phyloP scores from a whole-genome alignment of 768 basidiomycete species.

The Holtermannia corniformis region DNA sequence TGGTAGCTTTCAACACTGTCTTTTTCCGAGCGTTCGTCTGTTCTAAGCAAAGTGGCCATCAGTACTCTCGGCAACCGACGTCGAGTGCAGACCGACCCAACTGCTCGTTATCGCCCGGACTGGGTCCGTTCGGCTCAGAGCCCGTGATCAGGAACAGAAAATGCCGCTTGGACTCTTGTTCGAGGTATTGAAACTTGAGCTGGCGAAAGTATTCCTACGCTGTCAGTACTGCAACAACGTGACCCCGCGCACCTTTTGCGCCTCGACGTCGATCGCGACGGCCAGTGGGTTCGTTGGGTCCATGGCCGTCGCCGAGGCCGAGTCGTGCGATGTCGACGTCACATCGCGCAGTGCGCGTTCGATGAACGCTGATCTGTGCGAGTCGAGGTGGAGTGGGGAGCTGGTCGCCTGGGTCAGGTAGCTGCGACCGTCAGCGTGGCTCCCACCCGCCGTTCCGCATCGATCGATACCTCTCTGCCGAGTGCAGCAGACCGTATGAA shows the following conservation, averaged over 20 bases:
- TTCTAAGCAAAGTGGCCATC: conserved; percentile 29
- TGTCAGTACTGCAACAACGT: no score
- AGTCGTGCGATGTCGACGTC: conserved; percentile 21
- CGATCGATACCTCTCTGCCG: neutral
- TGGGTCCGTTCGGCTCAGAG: conserved; percentile 70
- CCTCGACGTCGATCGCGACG: conserved; percentile 28
- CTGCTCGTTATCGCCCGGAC: conserved; percentile 66
- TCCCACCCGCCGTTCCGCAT: no score
- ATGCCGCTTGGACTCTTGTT: conserved; percentile 82
- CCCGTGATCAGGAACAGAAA: conserved; percentile 79
- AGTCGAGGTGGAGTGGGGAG: conserved; percentile 13
- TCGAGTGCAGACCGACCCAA: no score
- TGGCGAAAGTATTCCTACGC: conserved; percentile 34
- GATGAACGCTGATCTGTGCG: conserved; percentile 23
- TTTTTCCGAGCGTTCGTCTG: conserved; percentile 64
- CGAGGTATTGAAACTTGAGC: conserved; percentile 79
- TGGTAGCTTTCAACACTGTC: conserved; percentile 55
- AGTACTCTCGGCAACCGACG: conserved; percentile 3
- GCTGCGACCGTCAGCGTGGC: neutral
- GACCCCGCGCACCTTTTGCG: conserved; percentile 26
- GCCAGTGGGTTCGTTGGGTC: conserved; percentile 29
- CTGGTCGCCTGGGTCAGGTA: neutral
- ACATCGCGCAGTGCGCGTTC: conserved; percentile 25
- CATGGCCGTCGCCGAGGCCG: conserved; percentile 13
- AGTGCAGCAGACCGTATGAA: neutral